Evolutionary conservation across 2,329 filamentous ascomycete species (phyloP), one percentile per base, ranked within the genome.

Genomic region (Apiospora kogelbergensis): DNA sequence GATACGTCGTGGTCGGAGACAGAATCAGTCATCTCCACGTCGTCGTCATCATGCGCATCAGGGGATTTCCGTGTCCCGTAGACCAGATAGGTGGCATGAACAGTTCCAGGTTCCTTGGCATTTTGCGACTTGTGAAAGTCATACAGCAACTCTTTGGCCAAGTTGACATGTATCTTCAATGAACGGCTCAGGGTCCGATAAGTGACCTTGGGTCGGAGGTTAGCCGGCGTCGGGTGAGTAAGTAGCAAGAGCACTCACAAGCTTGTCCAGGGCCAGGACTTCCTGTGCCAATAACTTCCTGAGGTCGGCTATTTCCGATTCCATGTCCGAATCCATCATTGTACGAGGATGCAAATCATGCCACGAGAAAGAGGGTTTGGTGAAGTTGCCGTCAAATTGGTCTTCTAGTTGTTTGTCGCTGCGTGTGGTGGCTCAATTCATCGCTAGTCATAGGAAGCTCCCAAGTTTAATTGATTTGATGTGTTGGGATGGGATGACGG

Each of bases 11-110:
- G 80, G 7, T 89, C 86, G 20, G 88, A 87, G 76, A 88, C 85
- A 7, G 91, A 92, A 80, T 90, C 91, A 65, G 85, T 87, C 81
- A 93, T 91, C 60, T 91, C 89, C 69, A 94, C 88, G 67, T 92
- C 91, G n/a, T 83, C 88, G n/a, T 83, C 88, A 74, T 91, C 85
- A 44, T 84, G 81, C 30, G 80, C 73, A 17, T 80, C 73, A 22
- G 77, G 76, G 6, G 76, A 75, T 67, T 80, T 84, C 75, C 88
- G 91, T 26, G 84, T 87, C 46, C 95, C 96, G 66, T 90, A 92
- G 63, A 99, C 78, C 65, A 98, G 84, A 80, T 98, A 99, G n/a
- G 94, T 98, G 60, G 95, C 96, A 81, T 97, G 89, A n/a, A 98
- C 84, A 33, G 89, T 91, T 26, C 89, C 87, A 0, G 92, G 86